Conservation (phyloP, 108 stramenopile genomes). For the Hondaea fermentalgiana region DNA sequence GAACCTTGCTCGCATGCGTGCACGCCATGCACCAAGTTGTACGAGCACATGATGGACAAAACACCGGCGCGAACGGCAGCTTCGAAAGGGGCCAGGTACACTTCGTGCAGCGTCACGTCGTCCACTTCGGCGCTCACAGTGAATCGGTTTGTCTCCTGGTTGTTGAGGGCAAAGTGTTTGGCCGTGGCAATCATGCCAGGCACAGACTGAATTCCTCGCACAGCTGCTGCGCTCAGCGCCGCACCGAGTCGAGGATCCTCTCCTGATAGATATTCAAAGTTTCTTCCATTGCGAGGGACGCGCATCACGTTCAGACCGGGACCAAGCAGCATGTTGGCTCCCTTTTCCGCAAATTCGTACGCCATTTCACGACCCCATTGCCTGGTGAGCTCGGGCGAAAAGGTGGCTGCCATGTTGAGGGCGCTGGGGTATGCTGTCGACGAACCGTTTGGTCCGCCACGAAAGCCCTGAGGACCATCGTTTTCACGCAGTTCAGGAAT, state of each 20-base stretch:
- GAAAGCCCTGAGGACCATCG: slow-evolving; percentile 10
- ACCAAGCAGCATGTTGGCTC: slow-evolving; percentile 34
- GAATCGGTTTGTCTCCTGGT: slow-evolving; percentile 57
- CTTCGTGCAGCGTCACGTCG: slow-evolving; percentile 56
- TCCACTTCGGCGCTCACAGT: slow-evolving; percentile 49
- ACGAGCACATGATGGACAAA: slow-evolving; percentile 28
- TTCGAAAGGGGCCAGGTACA: slow-evolving; percentile 54
- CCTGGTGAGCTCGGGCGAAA: background rate
- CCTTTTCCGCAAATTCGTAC: background rate
- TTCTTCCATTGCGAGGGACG: slow-evolving; percentile 50
- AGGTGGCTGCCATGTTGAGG: background rate
- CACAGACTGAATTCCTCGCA: slow-evolving; percentile 46
- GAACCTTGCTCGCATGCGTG: slow-evolving; percentile 52
- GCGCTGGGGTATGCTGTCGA: slow-evolving; percentile 16
- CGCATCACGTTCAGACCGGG: slow-evolving; percentile 61
- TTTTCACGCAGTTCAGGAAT: background rate
- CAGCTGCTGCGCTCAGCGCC: slow-evolving; percentile 34
- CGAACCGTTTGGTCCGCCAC: background rate
- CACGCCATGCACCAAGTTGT: slow-evolving; percentile 35
- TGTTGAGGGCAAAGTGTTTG: slow-evolving; percentile 62
- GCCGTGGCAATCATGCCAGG: slow-evolving; percentile 48
- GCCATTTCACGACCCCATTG: background rate
- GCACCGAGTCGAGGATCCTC: slow-evolving; percentile 61
- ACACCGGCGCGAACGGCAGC: slow-evolving; percentile 33
- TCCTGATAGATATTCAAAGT: slow-evolving; percentile 56